Evolutionary conservation across 1,284 basidiomycete species (phyloP).

Genomic region (Ganoderma resinaceum): DNA sequence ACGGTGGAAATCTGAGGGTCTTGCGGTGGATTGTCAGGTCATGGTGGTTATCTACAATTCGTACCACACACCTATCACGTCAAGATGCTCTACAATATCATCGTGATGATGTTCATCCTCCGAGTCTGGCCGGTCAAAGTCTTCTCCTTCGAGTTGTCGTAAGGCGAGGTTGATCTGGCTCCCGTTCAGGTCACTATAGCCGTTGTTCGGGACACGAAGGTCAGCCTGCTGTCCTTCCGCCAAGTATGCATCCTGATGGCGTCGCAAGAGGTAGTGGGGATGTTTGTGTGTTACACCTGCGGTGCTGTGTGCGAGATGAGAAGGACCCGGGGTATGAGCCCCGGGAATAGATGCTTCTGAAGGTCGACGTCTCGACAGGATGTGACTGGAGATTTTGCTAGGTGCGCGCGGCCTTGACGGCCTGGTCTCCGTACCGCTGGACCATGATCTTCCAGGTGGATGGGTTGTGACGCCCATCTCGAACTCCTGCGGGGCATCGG

Average conservation of each 20-base stretch:
- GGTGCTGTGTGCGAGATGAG: slow-evolving; percentile 10
- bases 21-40: slow-evolving; percentile 33
- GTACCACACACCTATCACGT: slow-evolving; percentile 67
- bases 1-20: slow-evolving; percentile 79
- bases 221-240: slow-evolving; percentile 44
- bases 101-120: slow-evolving; percentile 61
- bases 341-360: neutral
- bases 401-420: slow-evolving; percentile 22
- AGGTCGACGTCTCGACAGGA: slow-evolving; percentile 29
- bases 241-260: slow-evolving; percentile 19
- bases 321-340: slow-evolving; percentile 12
- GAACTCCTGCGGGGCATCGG: neutral
- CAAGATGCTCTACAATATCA: slow-evolving; percentile 79
- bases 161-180: slow-evolving; percentile 40
- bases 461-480: neutral
- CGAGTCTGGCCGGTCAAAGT: slow-evolving; percentile 20
- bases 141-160: slow-evolving; percentile 26
- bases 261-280: slow-evolving; percentile 13
- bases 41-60: neutral
- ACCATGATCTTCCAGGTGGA: slow-evolving; percentile 7
- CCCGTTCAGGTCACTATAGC: slow-evolving; percentile 48
- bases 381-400: slow-evolving; percentile 40
- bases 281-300: neutral
- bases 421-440: slow-evolving; percentile 10
- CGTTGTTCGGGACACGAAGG: slow-evolving; percentile 38